Evolutionary conservation across 2,329 filamentous ascomycete species (phyloP).

Genomic region (Claviceps africana): DNA sequence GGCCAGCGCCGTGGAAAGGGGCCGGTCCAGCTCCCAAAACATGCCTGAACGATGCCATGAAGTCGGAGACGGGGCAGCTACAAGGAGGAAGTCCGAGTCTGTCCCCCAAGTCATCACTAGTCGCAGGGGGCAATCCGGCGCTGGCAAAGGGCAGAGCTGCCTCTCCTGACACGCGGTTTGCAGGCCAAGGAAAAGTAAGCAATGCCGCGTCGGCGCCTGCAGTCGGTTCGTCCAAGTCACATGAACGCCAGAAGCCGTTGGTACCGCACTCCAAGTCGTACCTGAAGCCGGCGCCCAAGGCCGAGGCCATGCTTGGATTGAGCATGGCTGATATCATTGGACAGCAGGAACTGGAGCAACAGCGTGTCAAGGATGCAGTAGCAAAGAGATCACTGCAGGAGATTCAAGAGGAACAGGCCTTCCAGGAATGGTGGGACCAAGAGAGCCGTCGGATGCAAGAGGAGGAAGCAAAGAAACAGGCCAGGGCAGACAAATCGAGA

Average conservation of each 20-base stretch:
- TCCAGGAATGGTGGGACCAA: constrained; percentile 92
- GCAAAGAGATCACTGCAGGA: constrained; percentile 84
- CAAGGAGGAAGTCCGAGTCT: constrained; percentile 14
- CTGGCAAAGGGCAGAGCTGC: constrained; percentile 34
- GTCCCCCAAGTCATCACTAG: constrained; percentile 28
- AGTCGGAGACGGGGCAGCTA: constrained; percentile 14
- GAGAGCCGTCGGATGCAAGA: constrained; percentile 62
- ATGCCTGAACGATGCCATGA: constrained; percentile 35
- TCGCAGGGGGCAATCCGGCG: constrained; percentile 26
- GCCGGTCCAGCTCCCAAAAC: constrained; percentile 33
- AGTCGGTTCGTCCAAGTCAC: constrained; percentile 14
- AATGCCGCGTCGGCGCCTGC: constrained; percentile 17
- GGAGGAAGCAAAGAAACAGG: constrained; percentile 34
- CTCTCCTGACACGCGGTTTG: constrained; percentile 48
- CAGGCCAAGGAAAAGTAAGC: constrained; percentile 37
- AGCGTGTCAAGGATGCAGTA: constrained; percentile 65
- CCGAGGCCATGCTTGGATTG: constrained; percentile 51
- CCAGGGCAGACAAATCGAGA: constrained; percentile 26
- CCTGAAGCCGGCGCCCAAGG: constrained; percentile 41
- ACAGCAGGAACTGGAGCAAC: constrained; percentile 74
- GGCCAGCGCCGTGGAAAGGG: constrained; percentile 52
- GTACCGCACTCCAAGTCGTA: constrained; percentile 48
- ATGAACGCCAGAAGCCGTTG: constrained; percentile 26
- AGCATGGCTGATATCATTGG: constrained; percentile 81
- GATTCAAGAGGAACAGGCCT: constrained; percentile 93